These are phyloP conservation scores for Pleomassaria siparia DNA, from an alignment of 2,329 filamentous ascomycete genomes.

Conservation along the genomic window DNA sequence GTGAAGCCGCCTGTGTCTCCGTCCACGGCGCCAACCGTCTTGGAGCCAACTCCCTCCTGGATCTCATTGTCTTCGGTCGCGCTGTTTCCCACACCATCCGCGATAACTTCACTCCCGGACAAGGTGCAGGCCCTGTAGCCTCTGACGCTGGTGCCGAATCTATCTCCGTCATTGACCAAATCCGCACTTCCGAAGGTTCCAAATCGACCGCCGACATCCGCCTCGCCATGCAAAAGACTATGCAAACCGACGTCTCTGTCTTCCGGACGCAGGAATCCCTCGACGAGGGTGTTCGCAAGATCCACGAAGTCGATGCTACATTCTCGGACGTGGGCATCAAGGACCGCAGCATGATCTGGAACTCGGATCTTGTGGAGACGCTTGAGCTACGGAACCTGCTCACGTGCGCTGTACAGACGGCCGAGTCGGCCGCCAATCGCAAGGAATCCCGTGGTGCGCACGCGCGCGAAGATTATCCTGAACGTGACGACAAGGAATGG, in stretches of 20 bases:
- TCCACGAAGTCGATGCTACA: constrained; percentile 77
- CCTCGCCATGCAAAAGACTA: constrained; percentile 92
- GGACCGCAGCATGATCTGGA: constrained; percentile 99
- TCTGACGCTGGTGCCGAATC: constrained; percentile 87
- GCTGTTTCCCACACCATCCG: constrained; percentile 96
- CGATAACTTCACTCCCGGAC: constrained; percentile 85
- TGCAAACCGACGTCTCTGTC: constrained; percentile 96
- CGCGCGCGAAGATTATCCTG: constrained; percentile 93
- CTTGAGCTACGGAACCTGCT: constrained; percentile 93
- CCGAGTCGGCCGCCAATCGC: constrained; percentile 83
- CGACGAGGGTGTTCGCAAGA: constrained; percentile 89
- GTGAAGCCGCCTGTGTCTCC: constrained; percentile 95
- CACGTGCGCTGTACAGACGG: constrained; percentile 96
- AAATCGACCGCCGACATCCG: constrained; percentile 89
- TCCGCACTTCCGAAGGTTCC: constrained; percentile 80
- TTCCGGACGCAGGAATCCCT: constrained; percentile 94
- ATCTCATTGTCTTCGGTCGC: constrained; percentile 96
- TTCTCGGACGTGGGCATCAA: constrained; percentile 89
- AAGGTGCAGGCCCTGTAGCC: constrained; percentile 74
- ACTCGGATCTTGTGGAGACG: constrained; percentile 94
- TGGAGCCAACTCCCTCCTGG: constrained; percentile 95
- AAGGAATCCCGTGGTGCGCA: constrained; percentile 98
- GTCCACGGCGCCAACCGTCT: constrained; percentile 98
- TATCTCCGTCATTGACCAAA: constrained; percentile 81
- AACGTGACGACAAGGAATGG: constrained; percentile 94